phyloP scores from a whole-genome alignment of 2,329 filamentous ascomycete species.

The Sporothrix brunneoviolacea region DNA sequence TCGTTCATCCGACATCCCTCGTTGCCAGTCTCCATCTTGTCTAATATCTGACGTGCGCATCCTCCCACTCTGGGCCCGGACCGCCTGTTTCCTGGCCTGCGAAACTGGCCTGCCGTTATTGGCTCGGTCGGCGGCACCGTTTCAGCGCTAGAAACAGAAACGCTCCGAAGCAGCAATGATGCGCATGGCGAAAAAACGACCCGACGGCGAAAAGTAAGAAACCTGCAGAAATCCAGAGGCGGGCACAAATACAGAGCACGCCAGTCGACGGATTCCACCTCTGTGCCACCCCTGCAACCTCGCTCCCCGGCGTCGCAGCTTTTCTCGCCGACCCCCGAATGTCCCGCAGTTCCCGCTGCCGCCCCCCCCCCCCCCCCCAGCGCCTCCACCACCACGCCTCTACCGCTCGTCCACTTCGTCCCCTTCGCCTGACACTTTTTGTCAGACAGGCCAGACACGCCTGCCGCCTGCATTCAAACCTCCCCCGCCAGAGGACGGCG shows the following conservation, averaged over 20 bases:
- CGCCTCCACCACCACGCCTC: neutral
- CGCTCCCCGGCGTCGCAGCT: constrained; percentile 3
- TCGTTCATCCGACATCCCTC: no score
- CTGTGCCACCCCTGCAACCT: neutral
- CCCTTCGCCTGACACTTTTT: neutral
- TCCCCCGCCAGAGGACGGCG: neutral
- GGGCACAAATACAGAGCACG: no score
- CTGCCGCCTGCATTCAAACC: neutral
- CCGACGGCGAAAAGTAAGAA: neutral
- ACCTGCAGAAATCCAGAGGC: neutral
- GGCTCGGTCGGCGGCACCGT: neutral
- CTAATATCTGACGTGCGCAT: no score
- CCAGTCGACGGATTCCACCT: no score
- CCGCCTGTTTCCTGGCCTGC: neutral
- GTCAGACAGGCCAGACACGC: neutral
- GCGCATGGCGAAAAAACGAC: neutral
- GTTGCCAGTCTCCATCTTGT: no score
- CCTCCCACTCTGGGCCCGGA: neutral
- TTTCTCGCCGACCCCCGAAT: constrained; percentile 12
- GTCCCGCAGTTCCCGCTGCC: constrained; percentile 10
- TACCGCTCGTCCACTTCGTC: no score
- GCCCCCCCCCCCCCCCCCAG: neutral
- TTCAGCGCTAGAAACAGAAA: constrained; percentile 5
- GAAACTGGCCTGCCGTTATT: constrained; percentile 2
- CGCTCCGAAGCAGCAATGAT: neutral